Evolutionary conservation across 2,329 filamentous ascomycete genomes (phyloP).

Genomic region (Cordyceps javanica): DNA sequence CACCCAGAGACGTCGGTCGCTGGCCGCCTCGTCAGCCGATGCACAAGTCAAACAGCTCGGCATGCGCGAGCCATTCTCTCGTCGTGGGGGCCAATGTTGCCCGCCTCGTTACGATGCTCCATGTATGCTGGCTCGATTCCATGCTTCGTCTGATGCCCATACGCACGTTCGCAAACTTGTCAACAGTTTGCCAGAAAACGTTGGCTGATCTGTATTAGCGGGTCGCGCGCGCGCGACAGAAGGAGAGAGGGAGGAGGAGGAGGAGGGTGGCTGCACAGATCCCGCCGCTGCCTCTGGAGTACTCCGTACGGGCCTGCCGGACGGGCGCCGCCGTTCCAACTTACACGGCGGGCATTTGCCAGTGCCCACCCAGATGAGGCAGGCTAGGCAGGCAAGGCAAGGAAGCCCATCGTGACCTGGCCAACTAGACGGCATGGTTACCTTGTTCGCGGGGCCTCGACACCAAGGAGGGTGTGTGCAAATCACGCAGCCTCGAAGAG

Average conservation of each 20-base stretch:
- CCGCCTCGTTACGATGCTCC: neutral
- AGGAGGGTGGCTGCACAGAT: neutral
- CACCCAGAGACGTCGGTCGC: neutral
- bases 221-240: neutral
- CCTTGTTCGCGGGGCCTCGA: neutral
- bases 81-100: neutral
- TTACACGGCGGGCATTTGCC: neutral
- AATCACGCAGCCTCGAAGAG: neutral
- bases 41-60: neutral
- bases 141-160: neutral
- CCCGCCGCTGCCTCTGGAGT: neutral
- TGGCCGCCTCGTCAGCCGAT: neutral
- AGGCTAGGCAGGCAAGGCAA: neutral
- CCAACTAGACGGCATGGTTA: neutral
- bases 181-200: neutral
- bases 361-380: neutral
- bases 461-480: neutral
- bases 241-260: too few species aligned
- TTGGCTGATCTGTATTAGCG: neutral
- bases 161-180: neutral
- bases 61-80: neutral
- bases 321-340: neutral
- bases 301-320: neutral
- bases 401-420: neutral
- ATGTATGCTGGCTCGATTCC: neutral